A percentile compares a stretch with the other conserved stretches of the same genome.
Evolutionary conservation across 164 flowering plant species (phyloP).

Genomic region (Vitis amurensis): DNA sequence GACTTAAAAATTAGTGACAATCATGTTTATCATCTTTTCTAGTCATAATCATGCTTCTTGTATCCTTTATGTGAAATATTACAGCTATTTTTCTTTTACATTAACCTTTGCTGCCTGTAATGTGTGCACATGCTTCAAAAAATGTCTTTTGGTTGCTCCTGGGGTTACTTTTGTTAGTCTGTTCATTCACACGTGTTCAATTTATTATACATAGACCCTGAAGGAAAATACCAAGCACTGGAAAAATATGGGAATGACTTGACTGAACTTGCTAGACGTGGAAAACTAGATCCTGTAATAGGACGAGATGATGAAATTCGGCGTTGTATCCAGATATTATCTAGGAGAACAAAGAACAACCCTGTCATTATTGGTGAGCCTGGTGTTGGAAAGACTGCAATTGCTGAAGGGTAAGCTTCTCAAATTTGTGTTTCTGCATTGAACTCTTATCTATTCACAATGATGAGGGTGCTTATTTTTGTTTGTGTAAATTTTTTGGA

Average conservation of each 20-base stretch:
- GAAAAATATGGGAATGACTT: constrained; percentile 94
- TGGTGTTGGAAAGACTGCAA: constrained; percentile 99
- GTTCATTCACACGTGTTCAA: neutral
- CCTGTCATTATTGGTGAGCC: constrained; percentile 99
- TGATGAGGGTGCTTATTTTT: neutral
- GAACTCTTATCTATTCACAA: neutral
- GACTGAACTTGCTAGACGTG: constrained; percentile 92
- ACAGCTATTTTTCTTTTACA: too few species aligned
- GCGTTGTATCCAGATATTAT: constrained; percentile 90
- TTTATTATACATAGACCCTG: constrained; percentile 61
- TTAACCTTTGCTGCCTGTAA: too few species aligned
- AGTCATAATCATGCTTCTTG: too few species aligned
- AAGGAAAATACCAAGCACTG: constrained; percentile 88
- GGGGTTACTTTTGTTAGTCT: neutral
- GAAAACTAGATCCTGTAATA: constrained; percentile 98
- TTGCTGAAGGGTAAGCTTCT: constrained; percentile 88
- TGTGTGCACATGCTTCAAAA: too few species aligned
- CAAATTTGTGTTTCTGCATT: neutral
- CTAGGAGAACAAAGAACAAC: constrained; percentile 91
- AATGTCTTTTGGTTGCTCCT: neutral
- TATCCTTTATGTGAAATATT: too few species aligned
- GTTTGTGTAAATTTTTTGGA: neutral
- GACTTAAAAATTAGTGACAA: too few species aligned
- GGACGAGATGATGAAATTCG: constrained; percentile 99
- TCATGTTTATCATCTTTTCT: too few species aligned